A percentile compares a stretch with the other conserved stretches of the same genome.
phyloP scores from a whole-genome alignment of 306 rosid species.

The Acacia melanoxylon region DNA sequence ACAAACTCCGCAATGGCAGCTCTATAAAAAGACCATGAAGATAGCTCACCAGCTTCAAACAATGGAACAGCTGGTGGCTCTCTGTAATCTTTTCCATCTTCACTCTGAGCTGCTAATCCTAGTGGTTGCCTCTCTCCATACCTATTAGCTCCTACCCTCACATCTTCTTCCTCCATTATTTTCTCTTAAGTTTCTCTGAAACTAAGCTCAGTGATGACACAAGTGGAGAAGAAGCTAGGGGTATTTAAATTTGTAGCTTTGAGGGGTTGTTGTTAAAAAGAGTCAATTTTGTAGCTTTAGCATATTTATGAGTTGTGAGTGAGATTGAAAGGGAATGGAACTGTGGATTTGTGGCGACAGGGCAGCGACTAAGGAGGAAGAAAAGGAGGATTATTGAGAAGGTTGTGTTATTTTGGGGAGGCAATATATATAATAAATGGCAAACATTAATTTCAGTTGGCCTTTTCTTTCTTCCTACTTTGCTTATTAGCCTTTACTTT shows the following conservation, averaged over 20 bases:
- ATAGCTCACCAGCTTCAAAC: slow-evolving; percentile 33
- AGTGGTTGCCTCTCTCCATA: slow-evolving; percentile 39
- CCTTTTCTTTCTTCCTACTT: background rate
- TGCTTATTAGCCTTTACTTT: slow-evolving; percentile 1
- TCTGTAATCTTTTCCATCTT: slow-evolving; percentile 32
- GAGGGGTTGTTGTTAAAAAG: background rate
- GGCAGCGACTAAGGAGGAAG: background rate
- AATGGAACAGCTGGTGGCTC: slow-evolving; percentile 40
- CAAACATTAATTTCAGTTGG: background rate
- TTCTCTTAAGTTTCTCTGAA: background rate
- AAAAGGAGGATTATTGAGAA: background rate
- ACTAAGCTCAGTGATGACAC: background rate
- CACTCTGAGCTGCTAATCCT: slow-evolving; percentile 38
- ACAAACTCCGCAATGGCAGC: slow-evolving; percentile 45
- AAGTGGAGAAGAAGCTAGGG: background rate
- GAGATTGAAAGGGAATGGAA: background rate
- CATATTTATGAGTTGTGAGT: background rate
- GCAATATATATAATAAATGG: background rate
- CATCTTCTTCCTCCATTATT: slow-evolving; percentile 42
- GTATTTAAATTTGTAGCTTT: slow-evolving; percentile 6
- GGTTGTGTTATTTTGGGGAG: background rate
- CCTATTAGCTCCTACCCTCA: slow-evolving; percentile 42
- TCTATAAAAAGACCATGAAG: slow-evolving; percentile 44
- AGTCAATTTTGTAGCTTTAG: background rate
- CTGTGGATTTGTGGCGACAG: background rate